Percentiles rank a stretch among this genome's conserved stretches.
phyloP scores from a whole-genome alignment of 192 early-diverging fungal genomes.

The Backusella luteola region DNA sequence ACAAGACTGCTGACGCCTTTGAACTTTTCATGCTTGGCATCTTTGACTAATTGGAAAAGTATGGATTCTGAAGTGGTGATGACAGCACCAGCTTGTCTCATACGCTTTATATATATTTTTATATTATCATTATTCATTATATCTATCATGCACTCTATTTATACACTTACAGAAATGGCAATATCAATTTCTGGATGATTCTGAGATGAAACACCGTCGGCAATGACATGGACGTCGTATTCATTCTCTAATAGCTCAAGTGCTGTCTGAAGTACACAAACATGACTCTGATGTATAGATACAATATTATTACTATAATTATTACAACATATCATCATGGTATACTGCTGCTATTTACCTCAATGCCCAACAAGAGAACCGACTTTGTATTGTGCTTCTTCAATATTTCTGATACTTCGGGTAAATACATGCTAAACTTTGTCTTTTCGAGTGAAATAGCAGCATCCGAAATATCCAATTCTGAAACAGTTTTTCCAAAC shows the following conservation, averaged over 20 bases:
- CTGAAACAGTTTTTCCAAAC: conserved; percentile 74
- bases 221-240: conserved; percentile 84
- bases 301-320: not conserved
- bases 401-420: conserved; percentile 54
- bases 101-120: conserved; percentile 32
- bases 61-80: conserved; percentile 76
- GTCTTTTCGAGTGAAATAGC: conserved; percentile 66
- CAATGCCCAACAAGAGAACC: conserved; percentile 88
- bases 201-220: conserved; percentile 91
- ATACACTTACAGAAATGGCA: conserved; percentile 65
- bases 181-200: conserved; percentile 81
- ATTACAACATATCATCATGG: not conserved
- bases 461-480: conserved; percentile 72
- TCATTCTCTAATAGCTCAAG: conserved; percentile 80
- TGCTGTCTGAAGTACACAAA: conserved; percentile 94
- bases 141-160: not conserved
- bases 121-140: not conserved
- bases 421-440: conserved; percentile 87
- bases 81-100: conserved; percentile 67
- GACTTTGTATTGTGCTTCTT: conserved; percentile 55
- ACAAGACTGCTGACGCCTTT: conserved; percentile 75
- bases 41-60: conserved; percentile 68
- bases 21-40: conserved; percentile 69
- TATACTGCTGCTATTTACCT: conserved; percentile 45
- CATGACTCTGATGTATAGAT: conserved; percentile 65